Evolutionary conservation across 2,329 filamentous ascomycete genomes (phyloP), one percentile per base, ranked within the genome.

Genomic region (Blastomyces percursus): DNA sequence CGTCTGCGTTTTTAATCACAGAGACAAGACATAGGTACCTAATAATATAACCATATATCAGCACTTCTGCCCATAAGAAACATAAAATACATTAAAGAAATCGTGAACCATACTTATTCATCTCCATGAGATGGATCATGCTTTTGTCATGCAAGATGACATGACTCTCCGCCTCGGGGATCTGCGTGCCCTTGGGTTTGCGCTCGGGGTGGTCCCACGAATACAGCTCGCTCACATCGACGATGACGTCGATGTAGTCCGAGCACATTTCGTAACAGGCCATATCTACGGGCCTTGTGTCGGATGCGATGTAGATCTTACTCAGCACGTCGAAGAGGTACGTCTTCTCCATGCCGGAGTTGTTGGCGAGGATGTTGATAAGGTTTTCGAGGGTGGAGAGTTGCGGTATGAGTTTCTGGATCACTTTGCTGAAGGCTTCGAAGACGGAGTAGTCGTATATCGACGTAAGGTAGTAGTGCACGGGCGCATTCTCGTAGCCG

Each of bases 361-460:
- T 94, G 65, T 89, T 90, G 77, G 91, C 95, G 51, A 99, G 84
- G 67, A 93, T 94, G 71, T 95, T 96, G 70, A 99, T 87, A 76
- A 99, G 84, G 59, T 91, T 89, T 76, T 99, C 94, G 62, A 99
- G 85, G 32, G 92, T 95, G 6, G 91, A 90, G 8, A 99, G 84
- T 65, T 96, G 90, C 0, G 94, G 93, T 60, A 99, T 93, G 38
- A 99, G 84, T 75, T 96, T 96, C 76, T 99, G 94, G 66, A 99
- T 96, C 66, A 99, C 93, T 76, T 96, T 96, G 79, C 88, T 93
- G 74, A 99, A 96, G 59, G 94, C 94, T 76, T 99, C 94, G 73
- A 97, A 99, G 71, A 96, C 96, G 70, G 89, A 95, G 77, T 96
- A 93, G 75, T 99, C 94, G 80, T 97, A 99, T 74, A 99, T 99